phyloP scores from a whole-genome alignment of 2,329 filamentous ascomycete species.

The Fusarium chlamydosporum region DNA sequence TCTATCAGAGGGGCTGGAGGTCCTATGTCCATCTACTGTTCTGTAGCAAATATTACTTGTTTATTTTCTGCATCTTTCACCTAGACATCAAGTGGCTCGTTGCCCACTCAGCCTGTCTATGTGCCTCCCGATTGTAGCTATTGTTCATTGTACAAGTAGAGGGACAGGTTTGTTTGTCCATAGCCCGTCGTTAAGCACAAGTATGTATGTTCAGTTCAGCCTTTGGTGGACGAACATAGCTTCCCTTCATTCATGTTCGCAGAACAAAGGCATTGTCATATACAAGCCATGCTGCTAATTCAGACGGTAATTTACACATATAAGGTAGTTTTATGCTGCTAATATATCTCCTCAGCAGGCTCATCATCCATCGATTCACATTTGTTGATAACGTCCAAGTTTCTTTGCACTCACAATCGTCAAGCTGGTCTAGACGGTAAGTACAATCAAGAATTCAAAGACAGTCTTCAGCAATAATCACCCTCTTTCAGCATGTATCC shows the following conservation, averaged over 20 bases:
- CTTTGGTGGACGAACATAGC: not conserved
- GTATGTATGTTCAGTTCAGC: slow-evolving; percentile 5
- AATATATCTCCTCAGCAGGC: not conserved
- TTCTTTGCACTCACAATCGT: slow-evolving; percentile 2
- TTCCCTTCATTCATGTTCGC: not conserved
- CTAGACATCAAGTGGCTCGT: no score
- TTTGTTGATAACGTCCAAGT: slow-evolving; percentile 12
- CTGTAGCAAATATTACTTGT: no score
- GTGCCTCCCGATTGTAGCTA: no score
- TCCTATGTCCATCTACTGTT: no score
- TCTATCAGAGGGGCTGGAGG: not conserved
- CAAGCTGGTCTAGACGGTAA: slow-evolving; percentile 9
- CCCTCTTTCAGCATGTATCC: slow-evolving; percentile 11
- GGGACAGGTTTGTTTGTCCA: not conserved
- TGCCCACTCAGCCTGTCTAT: no score
- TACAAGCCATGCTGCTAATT: not conserved
- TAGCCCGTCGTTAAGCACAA: not conserved
- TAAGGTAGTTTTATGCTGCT: not conserved
- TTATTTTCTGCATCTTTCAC: not conserved
- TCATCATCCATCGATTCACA: slow-evolving; percentile 5
- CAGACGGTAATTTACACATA: not conserved
- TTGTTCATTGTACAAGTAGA: not conserved
- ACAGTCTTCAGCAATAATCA: not conserved
- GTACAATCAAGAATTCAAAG: not conserved
- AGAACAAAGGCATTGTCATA: slow-evolving; percentile 5